Conservation (phyloP, 208 protist species). For the Leishmania braziliensis region DNA sequence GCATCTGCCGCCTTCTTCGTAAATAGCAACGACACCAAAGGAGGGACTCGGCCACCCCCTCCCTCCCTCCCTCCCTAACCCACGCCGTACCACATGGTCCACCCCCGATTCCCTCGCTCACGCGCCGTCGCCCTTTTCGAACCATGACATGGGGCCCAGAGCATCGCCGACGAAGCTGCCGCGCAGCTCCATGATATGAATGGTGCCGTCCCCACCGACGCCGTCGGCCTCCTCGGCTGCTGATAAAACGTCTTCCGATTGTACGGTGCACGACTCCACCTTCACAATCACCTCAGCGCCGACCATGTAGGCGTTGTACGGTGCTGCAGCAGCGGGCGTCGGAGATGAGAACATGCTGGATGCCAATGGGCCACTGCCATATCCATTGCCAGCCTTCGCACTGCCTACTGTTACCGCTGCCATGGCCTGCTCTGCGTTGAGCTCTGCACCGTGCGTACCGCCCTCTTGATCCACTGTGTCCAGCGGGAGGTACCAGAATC, state of each 20-base stretch:
- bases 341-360: constrained; percentile 58
- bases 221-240: constrained; percentile 8
- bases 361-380: not conserved
- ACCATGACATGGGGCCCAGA: constrained; percentile 78
- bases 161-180: constrained; percentile 75
- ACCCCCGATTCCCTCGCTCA: not conserved
- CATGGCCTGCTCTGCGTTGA: not conserved
- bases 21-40: too few species aligned
- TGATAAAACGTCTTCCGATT: constrained; percentile 17
- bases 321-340: constrained; percentile 10
- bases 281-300: constrained; percentile 75
- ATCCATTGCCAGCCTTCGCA: not conserved
- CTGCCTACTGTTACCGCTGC: not conserved
- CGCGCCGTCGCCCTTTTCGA: constrained; percentile 28
- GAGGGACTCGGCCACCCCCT: not conserved
- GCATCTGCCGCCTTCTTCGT: not conserved
- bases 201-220: not conserved
- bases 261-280: constrained; percentile 55
- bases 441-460: constrained; percentile 14
- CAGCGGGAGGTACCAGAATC: constrained; percentile 62
- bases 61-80: not conserved
- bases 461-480: constrained; percentile 60
- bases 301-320: constrained; percentile 61
- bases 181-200: constrained; percentile 61
- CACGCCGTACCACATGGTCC: not conserved